phyloP scores from a whole-genome alignment of 306 rosid genomes.

The Lupinus albus region DNA sequence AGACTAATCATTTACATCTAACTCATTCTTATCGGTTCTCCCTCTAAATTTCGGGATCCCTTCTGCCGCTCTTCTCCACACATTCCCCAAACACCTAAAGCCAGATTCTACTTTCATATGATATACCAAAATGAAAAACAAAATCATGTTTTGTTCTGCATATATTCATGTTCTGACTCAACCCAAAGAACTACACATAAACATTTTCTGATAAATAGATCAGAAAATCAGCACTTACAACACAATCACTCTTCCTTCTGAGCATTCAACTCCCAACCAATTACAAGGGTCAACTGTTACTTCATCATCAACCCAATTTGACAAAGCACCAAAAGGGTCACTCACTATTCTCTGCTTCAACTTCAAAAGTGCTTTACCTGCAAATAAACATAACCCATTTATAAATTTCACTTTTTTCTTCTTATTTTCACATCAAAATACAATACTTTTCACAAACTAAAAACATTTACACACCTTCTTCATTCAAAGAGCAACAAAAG shows the following conservation, averaged over 20 bases:
- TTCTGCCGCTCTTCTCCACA: no score
- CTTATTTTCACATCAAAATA: conserved; percentile 9
- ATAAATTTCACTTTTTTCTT: conserved; percentile 21
- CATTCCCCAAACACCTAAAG: not conserved
- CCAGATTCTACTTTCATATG: no score
- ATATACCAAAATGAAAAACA: conserved; percentile 4
- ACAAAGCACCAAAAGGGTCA: conserved; percentile 81
- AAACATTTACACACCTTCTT: conserved; percentile 60
- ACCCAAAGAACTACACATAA: not conserved
- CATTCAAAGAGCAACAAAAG: conserved; percentile 71
- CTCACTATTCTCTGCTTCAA: conserved; percentile 62
- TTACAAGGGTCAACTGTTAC: conserved; percentile 61
- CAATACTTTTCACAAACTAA: conserved; percentile 17
- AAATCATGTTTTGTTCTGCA: no score
- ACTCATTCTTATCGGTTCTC: no score
- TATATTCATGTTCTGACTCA: no score
- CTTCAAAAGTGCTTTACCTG: conserved; percentile 84
- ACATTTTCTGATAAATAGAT: conserved; percentile 13
- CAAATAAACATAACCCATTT: conserved; percentile 39
- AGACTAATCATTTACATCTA: no score
- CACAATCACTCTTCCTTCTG: conserved; percentile 65
- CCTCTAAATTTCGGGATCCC: no score
- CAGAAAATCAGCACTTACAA: conserved; percentile 64
- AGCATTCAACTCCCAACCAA: conserved; percentile 88
- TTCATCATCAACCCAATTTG: conserved; percentile 69